Conservation (phyloP, 2,329 filamentous ascomycete genomes). For the Hypoxylon sp. region DNA sequence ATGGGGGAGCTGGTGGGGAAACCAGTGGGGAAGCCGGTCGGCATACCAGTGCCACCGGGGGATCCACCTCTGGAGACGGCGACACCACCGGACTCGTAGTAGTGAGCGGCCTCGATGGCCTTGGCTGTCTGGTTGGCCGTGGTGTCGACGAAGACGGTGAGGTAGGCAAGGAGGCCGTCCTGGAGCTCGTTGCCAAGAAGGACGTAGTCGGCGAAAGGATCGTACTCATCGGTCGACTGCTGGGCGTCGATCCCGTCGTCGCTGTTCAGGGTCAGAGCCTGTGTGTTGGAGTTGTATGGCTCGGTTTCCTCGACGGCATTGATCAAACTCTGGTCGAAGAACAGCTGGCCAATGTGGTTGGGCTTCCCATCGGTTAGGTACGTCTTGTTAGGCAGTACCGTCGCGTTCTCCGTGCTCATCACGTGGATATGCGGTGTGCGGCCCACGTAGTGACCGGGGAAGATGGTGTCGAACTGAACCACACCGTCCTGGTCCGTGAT, state of each 20-base stretch:
- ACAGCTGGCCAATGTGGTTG: slow-evolving; percentile 70
- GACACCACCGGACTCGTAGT: slow-evolving; percentile 41
- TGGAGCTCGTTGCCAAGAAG: slow-evolving; percentile 57
- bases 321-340: slow-evolving; percentile 68
- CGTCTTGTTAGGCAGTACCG: slow-evolving; percentile 52
- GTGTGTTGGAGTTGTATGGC: slow-evolving; percentile 58
- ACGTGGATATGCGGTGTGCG: slow-evolving; percentile 60
- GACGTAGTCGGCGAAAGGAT: slow-evolving; percentile 65
- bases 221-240: slow-evolving; percentile 58
- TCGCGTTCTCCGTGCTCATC: slow-evolving; percentile 53
- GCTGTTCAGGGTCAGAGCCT: slow-evolving; percentile 51
- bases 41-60: slow-evolving; percentile 21
- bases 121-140: slow-evolving; percentile 40
- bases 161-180: slow-evolving; percentile 60
- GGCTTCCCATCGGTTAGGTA: slow-evolving; percentile 56
- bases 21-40: not conserved
- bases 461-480: slow-evolving; percentile 52
- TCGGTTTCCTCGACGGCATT: slow-evolving; percentile 55
- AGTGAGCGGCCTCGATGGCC: slow-evolving; percentile 38
- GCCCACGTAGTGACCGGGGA: slow-evolving; percentile 55
- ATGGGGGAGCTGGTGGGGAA: slow-evolving; percentile 8
- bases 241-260: slow-evolving; percentile 49
- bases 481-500: slow-evolving; percentile 52
- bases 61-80: slow-evolving; percentile 29
- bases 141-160: slow-evolving; percentile 57